Conservation (phyloP, 2,329 filamentous ascomycete genomes). For the Fusarium phyllophilum region DNA sequence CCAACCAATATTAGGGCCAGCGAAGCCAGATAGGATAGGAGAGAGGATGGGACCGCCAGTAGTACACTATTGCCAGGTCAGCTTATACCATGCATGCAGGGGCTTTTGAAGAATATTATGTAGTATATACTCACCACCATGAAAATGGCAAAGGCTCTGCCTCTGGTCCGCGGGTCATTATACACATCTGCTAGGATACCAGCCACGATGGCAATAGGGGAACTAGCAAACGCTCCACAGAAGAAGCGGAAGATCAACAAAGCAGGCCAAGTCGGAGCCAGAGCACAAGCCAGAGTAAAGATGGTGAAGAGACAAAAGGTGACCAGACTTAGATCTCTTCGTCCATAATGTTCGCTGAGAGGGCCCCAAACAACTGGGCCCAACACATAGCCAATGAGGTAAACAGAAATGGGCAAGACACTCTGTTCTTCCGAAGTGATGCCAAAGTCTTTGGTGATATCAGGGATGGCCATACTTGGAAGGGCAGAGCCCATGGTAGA, state of each 20-base stretch:
- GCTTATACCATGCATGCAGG: neutral
- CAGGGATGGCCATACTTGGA: conserved; percentile 70
- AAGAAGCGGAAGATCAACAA: conserved; percentile 67
- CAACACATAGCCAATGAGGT: conserved; percentile 71
- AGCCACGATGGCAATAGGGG: conserved; percentile 69
- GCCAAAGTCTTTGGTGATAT: conserved; percentile 66
- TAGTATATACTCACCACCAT: conserved; percentile 62
- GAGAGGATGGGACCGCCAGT: conserved; percentile 73
- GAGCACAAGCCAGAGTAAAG: conserved; percentile 66
- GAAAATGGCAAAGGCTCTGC: conserved; percentile 70
- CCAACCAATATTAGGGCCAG: conserved; percentile 69
- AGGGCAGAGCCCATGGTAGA: conserved; percentile 73
- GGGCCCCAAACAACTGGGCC: conserved; percentile 72
- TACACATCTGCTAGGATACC: conserved; percentile 76
- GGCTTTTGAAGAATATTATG: neutral
- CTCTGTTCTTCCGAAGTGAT: conserved; percentile 58
- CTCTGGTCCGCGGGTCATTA: conserved; percentile 59
- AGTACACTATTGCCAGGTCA: conserved; percentile 58
- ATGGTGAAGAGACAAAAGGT: conserved; percentile 61
- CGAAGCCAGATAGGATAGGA: conserved; percentile 72
- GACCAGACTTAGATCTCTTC: conserved; percentile 57
- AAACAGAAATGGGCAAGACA: conserved; percentile 70
- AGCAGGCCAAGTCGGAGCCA: conserved; percentile 62
- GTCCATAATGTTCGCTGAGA: conserved; percentile 71
- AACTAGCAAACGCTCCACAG: conserved; percentile 63